A percentile compares a stretch with the other conserved stretches of the same genome.
phyloP scores from a whole-genome alignment of 768 basidiomycete species.

The Mycena galopus region DNA sequence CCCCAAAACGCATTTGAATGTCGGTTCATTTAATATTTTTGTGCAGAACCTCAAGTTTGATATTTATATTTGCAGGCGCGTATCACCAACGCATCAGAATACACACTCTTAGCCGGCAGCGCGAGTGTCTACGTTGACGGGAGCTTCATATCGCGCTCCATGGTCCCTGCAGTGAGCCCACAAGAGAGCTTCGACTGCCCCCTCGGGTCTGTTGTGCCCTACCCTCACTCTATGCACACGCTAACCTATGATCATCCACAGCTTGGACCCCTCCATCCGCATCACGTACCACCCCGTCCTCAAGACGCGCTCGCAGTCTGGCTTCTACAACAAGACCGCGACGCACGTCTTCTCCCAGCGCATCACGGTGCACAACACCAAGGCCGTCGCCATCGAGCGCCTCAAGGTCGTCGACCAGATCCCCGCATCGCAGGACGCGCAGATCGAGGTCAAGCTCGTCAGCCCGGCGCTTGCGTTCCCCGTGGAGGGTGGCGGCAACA shows the following conservation, averaged over 20 bases:
- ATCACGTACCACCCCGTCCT: conserved; percentile 53
- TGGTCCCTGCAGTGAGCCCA: conserved; percentile 51
- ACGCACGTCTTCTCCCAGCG: conserved; percentile 49
- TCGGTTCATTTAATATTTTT: conserved; percentile 21
- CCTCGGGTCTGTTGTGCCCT: conserved; percentile 48
- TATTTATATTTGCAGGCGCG: conserved; percentile 45
- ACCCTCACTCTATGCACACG: background rate
- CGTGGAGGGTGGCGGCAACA: conserved; percentile 11
- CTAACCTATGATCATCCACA: conserved; percentile 23
- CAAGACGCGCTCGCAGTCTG: conserved; percentile 49
- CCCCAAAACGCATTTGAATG: conserved; percentile 48
- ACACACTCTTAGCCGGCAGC: conserved; percentile 49
- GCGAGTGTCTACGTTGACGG: conserved; percentile 58
- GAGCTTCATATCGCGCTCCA: conserved; percentile 53
- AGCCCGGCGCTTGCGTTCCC: conserved; percentile 41
- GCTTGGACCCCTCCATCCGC: conserved; percentile 55
- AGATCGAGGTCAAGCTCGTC: conserved; percentile 48
- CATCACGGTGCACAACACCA: conserved; percentile 54
- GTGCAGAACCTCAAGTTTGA: background rate
- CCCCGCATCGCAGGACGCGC: conserved; percentile 50
- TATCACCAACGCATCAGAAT: conserved; percentile 56
- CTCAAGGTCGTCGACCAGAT: conserved; percentile 53
- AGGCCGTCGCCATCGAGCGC: conserved; percentile 40
- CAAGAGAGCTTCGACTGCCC: conserved; percentile 56
- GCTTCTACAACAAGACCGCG: conserved; percentile 50